Conservation (phyloP, 2,329 filamentous ascomycete genomes). For the Fusarium sp. region DNA sequence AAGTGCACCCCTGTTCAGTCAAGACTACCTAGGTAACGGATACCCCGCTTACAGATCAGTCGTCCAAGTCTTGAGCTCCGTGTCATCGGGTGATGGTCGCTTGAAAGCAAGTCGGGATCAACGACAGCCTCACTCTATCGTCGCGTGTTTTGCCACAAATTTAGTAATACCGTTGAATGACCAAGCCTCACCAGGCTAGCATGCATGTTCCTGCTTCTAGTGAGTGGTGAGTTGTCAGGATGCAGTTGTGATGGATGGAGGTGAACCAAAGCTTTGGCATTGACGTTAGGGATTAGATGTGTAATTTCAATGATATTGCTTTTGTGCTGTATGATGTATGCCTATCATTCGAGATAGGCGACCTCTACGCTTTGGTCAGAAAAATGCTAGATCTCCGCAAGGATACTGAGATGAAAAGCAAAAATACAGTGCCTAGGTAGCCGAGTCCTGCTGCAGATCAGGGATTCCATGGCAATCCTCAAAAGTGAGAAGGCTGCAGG, state of each 20-base stretch:
- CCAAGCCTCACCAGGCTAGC: not conserved
- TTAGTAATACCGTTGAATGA: no score
- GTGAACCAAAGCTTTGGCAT: not conserved
- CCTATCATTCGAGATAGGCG: not conserved
- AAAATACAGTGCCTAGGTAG: conserved; percentile 2
- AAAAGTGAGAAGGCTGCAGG: not conserved
- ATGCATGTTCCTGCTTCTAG: not conserved
- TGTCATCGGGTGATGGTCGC: not conserved
- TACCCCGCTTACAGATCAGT: not conserved
- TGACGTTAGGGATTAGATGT: not conserved
- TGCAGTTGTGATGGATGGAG: not conserved
- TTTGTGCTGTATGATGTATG: not conserved
- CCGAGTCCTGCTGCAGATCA: conserved; percentile 29
- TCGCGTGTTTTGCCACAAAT: not conserved
- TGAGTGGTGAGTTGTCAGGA: not conserved
- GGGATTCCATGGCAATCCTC: conserved; percentile 24
- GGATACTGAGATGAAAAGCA: conserved; percentile 11
- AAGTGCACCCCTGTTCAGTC: conserved; percentile 34
- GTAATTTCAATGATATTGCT: not conserved
- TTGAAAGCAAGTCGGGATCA: not conserved
- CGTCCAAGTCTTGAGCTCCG: not conserved
- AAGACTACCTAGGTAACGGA: no score
- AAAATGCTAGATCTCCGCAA: not conserved
- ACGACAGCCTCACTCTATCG: conserved; percentile 12
- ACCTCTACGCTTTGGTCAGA: not conserved